A percentile compares a stretch with the other conserved stretches of the same genome.
These are phyloP conservation scores for Colletotrichum zoysiae DNA, from an alignment of 2,329 filamentous ascomycete genomes.

Conservation along the genomic window DNA sequence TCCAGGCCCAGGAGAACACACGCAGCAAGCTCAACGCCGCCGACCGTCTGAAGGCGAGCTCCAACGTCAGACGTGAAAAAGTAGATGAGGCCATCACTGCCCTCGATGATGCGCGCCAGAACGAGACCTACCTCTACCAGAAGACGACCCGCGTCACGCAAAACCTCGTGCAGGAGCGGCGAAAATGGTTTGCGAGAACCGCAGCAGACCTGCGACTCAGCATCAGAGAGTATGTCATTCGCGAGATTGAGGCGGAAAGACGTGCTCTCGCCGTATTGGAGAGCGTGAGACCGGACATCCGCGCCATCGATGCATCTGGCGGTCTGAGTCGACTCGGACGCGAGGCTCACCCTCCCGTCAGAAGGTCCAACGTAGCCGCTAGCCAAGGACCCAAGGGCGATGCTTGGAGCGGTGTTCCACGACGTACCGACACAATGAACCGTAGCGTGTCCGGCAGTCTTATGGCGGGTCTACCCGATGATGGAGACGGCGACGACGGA, in stretches of 20 bases:
- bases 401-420: constrained; percentile 94
- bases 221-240: constrained; percentile 91
- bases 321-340: constrained; percentile 90
- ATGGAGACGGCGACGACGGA: constrained; percentile 64
- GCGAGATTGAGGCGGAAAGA: constrained; percentile 95
- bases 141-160: constrained; percentile 92
- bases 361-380: constrained; percentile 82
- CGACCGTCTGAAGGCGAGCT: constrained; percentile 87
- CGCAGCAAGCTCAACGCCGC: constrained; percentile 86
- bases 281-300: constrained; percentile 90
- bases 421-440: constrained; percentile 82
- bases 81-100: constrained; percentile 96
- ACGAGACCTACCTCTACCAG: constrained; percentile 83
- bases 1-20: constrained; percentile 89
- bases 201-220: constrained; percentile 84
- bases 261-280: constrained; percentile 94
- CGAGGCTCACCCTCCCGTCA: constrained; percentile 82
- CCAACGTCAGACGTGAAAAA: constrained; percentile 91
- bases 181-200: constrained; percentile 91
- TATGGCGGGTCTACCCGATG: constrained; percentile 73
- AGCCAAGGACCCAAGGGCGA: constrained; percentile 98
- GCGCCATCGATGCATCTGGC: constrained; percentile 90
- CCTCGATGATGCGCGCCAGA: constrained; percentile 86
- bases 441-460: constrained; percentile 82
- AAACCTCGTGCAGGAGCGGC: constrained; percentile 89